These are phyloP conservation scores for Tagetes erecta DNA, from an alignment of 129 eudicot genomes.

Conservation along the genomic window DNA sequence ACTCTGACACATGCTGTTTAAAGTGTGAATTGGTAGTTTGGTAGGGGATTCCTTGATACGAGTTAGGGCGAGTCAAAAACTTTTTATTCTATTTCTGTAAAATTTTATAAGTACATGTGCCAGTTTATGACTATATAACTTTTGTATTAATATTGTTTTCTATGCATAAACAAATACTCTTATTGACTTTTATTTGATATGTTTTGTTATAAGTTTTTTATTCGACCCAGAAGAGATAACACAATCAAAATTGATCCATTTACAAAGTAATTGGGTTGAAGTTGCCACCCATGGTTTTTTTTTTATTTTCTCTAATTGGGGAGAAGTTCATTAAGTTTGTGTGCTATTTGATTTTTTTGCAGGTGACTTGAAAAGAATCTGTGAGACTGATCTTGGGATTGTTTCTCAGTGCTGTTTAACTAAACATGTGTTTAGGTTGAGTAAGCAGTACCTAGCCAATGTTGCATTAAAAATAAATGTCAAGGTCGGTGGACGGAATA, in stretches of 20 bases:
- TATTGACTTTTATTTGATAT: not conserved
- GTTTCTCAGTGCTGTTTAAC: constrained; percentile 97
- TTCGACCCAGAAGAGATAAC: not conserved
- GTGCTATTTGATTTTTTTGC: not conserved
- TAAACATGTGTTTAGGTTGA: constrained; percentile 82
- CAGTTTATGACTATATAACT: not conserved
- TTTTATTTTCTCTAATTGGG: not conserved
- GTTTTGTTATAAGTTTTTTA: too few relatives aligned
- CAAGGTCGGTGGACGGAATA: constrained; percentile 95
- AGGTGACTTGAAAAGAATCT: constrained; percentile 95
- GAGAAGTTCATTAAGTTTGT: not conserved
- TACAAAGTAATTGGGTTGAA: not conserved
- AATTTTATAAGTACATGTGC: not conserved
- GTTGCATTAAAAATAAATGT: constrained; percentile 90
- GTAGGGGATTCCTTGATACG: not conserved
- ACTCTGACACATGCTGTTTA: not conserved
- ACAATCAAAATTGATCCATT: not conserved
- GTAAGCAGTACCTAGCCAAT: constrained; percentile 88
- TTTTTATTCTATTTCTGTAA: not conserved
- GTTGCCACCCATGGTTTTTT: too few relatives aligned
- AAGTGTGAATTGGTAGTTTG: not conserved
- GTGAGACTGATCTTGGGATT: constrained; percentile 95
- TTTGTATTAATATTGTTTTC: not conserved
- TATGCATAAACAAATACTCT: not conserved
- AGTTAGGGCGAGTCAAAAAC: not conserved